Conservation (phyloP, 2,329 filamentous ascomycete species). For the Byssothecium circinans region DNA sequence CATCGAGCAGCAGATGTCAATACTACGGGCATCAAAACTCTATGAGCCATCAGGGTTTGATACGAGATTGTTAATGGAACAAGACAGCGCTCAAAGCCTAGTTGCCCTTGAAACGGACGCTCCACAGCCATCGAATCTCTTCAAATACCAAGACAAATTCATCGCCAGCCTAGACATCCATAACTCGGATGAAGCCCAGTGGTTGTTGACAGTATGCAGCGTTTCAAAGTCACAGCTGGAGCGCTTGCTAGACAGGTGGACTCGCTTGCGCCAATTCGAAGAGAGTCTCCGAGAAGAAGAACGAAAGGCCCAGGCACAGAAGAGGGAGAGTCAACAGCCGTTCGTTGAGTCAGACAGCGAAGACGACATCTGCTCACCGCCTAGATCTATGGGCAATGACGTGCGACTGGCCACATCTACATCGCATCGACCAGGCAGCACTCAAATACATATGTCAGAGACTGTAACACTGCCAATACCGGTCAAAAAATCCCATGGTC, state of each 20-base stretch:
- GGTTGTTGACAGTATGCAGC: constrained; percentile 27
- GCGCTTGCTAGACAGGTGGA: constrained; percentile 38
- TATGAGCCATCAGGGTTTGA: constrained; percentile 20
- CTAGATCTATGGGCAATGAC: constrained; percentile 13
- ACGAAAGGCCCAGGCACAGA: constrained; percentile 22
- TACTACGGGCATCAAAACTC: constrained; percentile 27
- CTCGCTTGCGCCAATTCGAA: constrained; percentile 34
- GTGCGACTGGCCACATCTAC: constrained; percentile 11
- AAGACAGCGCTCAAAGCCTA: constrained; percentile 33
- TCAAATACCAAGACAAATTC: constrained; percentile 32
- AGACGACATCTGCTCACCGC: constrained; percentile 23
- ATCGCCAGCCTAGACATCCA: constrained; percentile 28
- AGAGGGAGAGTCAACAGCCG: constrained; percentile 33
- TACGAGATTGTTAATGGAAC: constrained; percentile 29
- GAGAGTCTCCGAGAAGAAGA: constrained; percentile 28
- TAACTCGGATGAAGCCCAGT: constrained; percentile 20
- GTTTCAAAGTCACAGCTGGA: constrained; percentile 28
- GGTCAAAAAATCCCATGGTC: constrained; percentile 19
- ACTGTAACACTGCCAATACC: constrained; percentile 23
- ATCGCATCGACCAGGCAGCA: constrained; percentile 19
- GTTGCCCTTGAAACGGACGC: constrained; percentile 7
- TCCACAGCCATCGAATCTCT: constrained; percentile 26
- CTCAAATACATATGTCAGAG: constrained; percentile 37
- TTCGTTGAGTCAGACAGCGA: constrained; percentile 41
- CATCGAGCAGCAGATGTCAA: constrained; percentile 44